phyloP scores from a whole-genome alignment of 352 stramenopile species.

The Globisporangium polare region DNA sequence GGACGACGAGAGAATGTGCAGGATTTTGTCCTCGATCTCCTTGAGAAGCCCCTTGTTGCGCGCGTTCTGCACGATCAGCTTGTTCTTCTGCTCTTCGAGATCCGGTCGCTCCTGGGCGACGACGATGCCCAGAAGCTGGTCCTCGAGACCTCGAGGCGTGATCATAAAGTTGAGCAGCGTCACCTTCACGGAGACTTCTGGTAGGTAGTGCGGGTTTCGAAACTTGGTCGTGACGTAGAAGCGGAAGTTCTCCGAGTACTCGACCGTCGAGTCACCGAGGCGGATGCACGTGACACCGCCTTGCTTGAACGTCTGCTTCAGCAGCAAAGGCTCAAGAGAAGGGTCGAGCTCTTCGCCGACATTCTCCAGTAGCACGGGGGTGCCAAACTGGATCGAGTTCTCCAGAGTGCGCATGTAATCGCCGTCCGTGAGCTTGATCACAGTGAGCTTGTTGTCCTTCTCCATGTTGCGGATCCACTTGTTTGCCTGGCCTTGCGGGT shows the following conservation, averaged over 20 bases:
- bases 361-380: constrained; percentile 91
- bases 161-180: constrained; percentile 96
- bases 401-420: constrained; percentile 93
- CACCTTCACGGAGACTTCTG: constrained; percentile 92
- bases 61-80: constrained; percentile 89
- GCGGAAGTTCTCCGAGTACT: constrained; percentile 90
- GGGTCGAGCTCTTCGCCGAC: constrained; percentile 91
- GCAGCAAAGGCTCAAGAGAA: constrained; percentile 90
- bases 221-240: constrained; percentile 96
- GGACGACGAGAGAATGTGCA: constrained; percentile 89
- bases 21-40: constrained; percentile 93
- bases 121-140: constrained; percentile 92
- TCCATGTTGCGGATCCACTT: constrained; percentile 97
- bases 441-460: constrained; percentile 81
- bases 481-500: constrained; percentile 93
- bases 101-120: constrained; percentile 91
- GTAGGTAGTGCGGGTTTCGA: constrained; percentile 91
- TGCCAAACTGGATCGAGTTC: constrained; percentile 92
- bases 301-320: constrained; percentile 94
- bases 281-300: constrained; percentile 90
- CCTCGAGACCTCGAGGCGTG: constrained; percentile 89
- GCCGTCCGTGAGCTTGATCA: constrained; percentile 93
- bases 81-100: constrained; percentile 92
- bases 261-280: constrained; percentile 90
- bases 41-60: constrained; percentile 91